phyloP scores from a whole-genome alignment of 306 rosid genomes.

The Cyamopsis tetragonoloba region DNA sequence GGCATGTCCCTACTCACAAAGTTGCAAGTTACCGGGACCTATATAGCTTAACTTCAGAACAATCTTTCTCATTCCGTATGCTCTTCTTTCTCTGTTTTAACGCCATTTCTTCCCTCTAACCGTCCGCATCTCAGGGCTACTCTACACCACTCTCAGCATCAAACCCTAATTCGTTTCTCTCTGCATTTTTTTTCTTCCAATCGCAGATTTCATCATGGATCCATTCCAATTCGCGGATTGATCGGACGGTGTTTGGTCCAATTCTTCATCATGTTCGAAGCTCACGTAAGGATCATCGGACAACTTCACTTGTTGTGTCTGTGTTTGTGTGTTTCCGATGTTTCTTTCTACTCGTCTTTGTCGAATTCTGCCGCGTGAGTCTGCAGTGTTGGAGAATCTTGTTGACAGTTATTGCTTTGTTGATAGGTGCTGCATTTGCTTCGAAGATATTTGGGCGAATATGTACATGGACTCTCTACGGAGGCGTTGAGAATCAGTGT shows the following conservation, averaged over 20 bases:
- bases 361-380: too few species aligned
- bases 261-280: constrained; percentile 82
- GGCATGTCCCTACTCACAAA: constrained; percentile 23
- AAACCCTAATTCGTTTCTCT: constrained; percentile 30
- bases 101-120: constrained; percentile 1
- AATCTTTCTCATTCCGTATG: neutral
- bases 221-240: constrained; percentile 19
- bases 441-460: constrained; percentile 88
- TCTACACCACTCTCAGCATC: neutral
- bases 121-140: constrained; percentile 10
- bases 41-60: neutral
- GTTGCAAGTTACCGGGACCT: constrained; percentile 31
- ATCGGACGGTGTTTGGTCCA: constrained; percentile 27
- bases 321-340: neutral
- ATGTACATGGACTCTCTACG: constrained; percentile 90
- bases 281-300: constrained; percentile 62
- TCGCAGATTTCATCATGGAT: constrained; percentile 27
- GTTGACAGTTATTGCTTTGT: too few species aligned
- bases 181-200: neutral
- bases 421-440: constrained; percentile 88
- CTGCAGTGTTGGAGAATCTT: too few species aligned
- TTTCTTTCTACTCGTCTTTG: neutral
- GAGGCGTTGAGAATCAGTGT: constrained; percentile 96
- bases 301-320: neutral
- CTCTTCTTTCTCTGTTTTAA: neutral